Evolutionary conservation across 208 protist genomes (phyloP), one percentile per base, ranked within the genome.

Genomic region (Trypanosoma cruzi): DNA sequence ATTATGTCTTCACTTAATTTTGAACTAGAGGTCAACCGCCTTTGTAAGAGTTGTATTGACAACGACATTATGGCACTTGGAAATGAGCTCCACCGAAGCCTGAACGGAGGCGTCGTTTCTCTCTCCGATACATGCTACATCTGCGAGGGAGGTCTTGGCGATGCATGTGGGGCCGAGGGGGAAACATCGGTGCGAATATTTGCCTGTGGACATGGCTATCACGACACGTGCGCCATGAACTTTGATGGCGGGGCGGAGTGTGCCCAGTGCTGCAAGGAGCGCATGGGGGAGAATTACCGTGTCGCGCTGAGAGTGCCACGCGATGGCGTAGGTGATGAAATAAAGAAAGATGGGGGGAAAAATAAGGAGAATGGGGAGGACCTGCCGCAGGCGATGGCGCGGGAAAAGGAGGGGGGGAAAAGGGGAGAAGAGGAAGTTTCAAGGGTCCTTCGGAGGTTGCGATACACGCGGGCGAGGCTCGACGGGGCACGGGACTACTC

Each of bases 201-300:
- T 65, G 65, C 59, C 22, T 95, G 90, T 42, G 90, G 90, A 11
- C 90, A 95, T 75, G 78, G 75, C 29, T 95, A 82, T 64, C 90
- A 95, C 73, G 84, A 88, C 34, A 50, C 31, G 58, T 73, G 60
- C 87, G 82, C 62, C 31, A 61, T 57, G 32, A 53, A 8, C 4
- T 50, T 29, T 53, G 61, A n/a, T 20, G 22, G 58, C 48, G 61
- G 18, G 6, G 24, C 26, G 22, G 48, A 60, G 14, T 79, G 71
- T 52, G 48, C 65, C 26, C 71, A 71, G 40, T 77, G 71, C 40
- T 29, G 44, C 24, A 68, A 59, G 48, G 60, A 68, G 32, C 53
- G 48, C 26, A 49, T 11, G 22, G 56, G 60, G 20, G 28, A 57
- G 26, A 29, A 18, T 26, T 26, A 42, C 2, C 44, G 34, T 36